Evolutionary conservation across 768 basidiomycete species (phyloP), one percentile per base, ranked within the genome.

Genomic region (Rhizopogon vinicolor): DNA sequence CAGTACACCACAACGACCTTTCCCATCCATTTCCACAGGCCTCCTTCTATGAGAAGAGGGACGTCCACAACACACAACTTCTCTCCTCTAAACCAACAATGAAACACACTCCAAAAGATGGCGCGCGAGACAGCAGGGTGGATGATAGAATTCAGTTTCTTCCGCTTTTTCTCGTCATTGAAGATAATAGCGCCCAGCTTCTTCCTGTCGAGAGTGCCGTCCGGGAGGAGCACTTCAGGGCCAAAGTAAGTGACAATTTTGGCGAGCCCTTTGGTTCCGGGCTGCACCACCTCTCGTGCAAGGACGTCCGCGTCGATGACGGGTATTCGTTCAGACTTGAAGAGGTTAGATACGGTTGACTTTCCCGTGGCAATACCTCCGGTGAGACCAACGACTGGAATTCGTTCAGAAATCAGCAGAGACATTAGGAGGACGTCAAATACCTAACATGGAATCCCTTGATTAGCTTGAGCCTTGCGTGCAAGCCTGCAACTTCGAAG

Each of bases 341-440:
- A 76, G 41, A 94, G 76, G 7, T 73, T 71, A 0, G 94, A 91
- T 10, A 94, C 97, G 12, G 93, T 90, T 0, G 95, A 97, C 74
- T 99, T 99, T 52, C 96, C 94, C 7, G 93, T 94, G 19, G 94
- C 92, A 55, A 99, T 98, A 2, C 95, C 93, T 7, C 97, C 97
- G 29, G 96, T 98, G 19, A 99, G 82, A 41, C 97, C 96, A 58
- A 97, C 82, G 56, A 98, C 95, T 96, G 5, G 3, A 25, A 53
- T 49, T 49, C 9, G 10, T 49, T 49, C 35, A 49, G 48, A 37
- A 10, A 25, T 48, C 14, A 16, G 22, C 9, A 8, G 19, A 19
- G 35, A 49, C 35, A 16, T 37, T 37, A 5, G 14, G 22, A 37
- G 14, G 19, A 37, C 13, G 18, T 8, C 2, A 22, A 49, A 25